These are phyloP conservation scores for Selenicereus undatus DNA, from an alignment of 148 eudicot species.

Conservation along the genomic window DNA sequence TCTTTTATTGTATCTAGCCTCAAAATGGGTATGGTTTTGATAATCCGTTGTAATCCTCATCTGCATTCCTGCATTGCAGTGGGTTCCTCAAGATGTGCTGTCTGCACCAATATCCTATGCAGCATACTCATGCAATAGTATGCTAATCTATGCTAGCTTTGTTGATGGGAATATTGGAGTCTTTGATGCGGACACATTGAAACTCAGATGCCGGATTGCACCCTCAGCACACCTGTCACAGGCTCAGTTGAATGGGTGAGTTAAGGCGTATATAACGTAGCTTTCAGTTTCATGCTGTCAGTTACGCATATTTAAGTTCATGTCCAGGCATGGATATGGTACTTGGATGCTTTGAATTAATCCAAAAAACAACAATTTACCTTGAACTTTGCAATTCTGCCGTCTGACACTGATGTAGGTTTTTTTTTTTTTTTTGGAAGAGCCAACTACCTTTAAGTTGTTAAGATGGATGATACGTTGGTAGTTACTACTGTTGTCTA, in stretches of 20 bases:
- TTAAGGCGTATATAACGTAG: neutral
- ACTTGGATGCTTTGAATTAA: neutral
- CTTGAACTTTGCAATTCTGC: neutral
- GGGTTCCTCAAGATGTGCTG: slow-evolving; percentile 79
- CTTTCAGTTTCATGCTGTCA: neutral
- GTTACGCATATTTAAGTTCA: neutral
- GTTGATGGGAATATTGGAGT: slow-evolving; percentile 74
- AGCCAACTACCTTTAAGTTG: neutral
- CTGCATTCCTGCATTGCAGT: slow-evolving; percentile 39
- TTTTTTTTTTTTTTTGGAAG: neutral
- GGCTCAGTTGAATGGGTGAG: slow-evolving; percentile 69
- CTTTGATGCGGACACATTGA: slow-evolving; percentile 70
- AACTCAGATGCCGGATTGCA: slow-evolving; percentile 71
- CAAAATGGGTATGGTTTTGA: neutral
- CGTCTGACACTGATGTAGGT: neutral
- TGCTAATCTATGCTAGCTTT: slow-evolving; percentile 65
- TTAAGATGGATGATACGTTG: neutral
- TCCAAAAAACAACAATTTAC: neutral
- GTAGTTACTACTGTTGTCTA: neutral
- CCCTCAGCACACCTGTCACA: slow-evolving; percentile 60
- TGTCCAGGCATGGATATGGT: neutral
- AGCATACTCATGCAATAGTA: slow-evolving; percentile 77
- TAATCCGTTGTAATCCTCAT: slow-evolving; percentile 1
- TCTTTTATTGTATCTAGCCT: neutral
- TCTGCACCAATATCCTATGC: slow-evolving; percentile 76